Conservation (phyloP, 78 protist species). For the Chrysochromulina tobinii region DNA sequence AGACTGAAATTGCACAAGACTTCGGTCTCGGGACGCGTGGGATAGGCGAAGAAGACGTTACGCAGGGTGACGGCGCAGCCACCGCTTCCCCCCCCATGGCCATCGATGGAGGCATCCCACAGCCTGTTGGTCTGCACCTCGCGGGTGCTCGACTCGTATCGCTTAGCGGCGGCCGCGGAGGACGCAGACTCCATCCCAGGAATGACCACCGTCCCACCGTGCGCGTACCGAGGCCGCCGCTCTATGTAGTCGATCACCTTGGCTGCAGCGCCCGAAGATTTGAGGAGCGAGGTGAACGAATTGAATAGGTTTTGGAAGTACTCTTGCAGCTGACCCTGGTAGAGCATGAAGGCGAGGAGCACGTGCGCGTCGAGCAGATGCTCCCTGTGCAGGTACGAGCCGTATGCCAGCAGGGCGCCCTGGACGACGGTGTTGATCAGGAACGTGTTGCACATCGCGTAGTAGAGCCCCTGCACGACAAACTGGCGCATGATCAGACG, state of each 20-base stretch:
- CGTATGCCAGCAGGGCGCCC: conserved; percentile 35
- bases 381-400: not conserved
- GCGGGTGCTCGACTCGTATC: too few species aligned
- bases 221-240: too few species aligned
- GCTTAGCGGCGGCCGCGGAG: conserved; percentile 38
- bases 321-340: conserved; percentile 39
- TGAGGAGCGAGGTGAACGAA: conserved; percentile 45
- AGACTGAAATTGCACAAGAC: too few species aligned
- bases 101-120: too few species aligned
- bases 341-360: conserved; percentile 27
- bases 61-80: too few species aligned
- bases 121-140: too few species aligned
- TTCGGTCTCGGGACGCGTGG: too few species aligned
- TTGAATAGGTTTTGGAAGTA: conserved; percentile 19
- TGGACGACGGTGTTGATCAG: conserved; percentile 34
- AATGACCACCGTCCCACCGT: too few species aligned
- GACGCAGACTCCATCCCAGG: too few species aligned
- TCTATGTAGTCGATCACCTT: not conserved
- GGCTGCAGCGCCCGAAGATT: conserved; percentile 35
- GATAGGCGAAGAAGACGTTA: too few species aligned
- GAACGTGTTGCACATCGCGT: conserved; percentile 32
- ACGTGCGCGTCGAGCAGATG: not conserved
- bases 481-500: not conserved
- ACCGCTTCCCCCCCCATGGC: too few species aligned
- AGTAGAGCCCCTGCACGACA: conserved; percentile 16